These are phyloP conservation scores for Thielaviopsis musarum DNA, from an alignment of 2,329 filamentous ascomycete species.

Conservation along the genomic window DNA sequence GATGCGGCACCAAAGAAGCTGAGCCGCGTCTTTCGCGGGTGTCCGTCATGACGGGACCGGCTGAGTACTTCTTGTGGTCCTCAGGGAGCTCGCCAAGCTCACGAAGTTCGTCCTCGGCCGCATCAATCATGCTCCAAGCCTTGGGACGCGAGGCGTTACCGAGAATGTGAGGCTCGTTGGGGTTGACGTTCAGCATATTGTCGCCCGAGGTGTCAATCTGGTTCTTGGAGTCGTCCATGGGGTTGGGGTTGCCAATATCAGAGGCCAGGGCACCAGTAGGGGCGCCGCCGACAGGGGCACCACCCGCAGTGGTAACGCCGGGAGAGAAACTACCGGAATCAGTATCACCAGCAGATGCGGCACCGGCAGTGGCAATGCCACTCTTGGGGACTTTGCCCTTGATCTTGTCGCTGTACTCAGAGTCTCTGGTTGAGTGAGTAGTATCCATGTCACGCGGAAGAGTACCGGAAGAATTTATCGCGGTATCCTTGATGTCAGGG, in stretches of 20 bases:
- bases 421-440: background rate
- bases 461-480: background rate
- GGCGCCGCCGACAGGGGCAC: background rate
- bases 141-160: conserved; percentile 3
- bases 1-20: background rate
- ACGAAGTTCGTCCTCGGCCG: conserved; percentile 38
- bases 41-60: background rate
- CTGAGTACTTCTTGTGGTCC: background rate
- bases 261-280: background rate
- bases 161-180: conserved; percentile 7
- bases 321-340: background rate
- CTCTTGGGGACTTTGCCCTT: background rate
- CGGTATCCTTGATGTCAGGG: background rate
- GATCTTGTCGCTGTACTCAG: background rate
- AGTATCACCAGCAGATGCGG: background rate
- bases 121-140: conserved; percentile 27
- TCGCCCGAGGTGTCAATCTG: background rate
- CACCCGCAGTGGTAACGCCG: background rate
- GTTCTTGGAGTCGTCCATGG: background rate
- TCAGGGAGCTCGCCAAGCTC: conserved; percentile 18
- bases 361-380: background rate
- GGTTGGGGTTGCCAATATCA: background rate
- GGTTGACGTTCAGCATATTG: conserved; percentile 5
- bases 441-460: background rate
- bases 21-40: conserved; percentile 2